Evolutionary conservation across 805 yeast genomes (phyloP), one percentile per base, ranked within the genome.

Genomic region (Suhomyces faveliae): DNA sequence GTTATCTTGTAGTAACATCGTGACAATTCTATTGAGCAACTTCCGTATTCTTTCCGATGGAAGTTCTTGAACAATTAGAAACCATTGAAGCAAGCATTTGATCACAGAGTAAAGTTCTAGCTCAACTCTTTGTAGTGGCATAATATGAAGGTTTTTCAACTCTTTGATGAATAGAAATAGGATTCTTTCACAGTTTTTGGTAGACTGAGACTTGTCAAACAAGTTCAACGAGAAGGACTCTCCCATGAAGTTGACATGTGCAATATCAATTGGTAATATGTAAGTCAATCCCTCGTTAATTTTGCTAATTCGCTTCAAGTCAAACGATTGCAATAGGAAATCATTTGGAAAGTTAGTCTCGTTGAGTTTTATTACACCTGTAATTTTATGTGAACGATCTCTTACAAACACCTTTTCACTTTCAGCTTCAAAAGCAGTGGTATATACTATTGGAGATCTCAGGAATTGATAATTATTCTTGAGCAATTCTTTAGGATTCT

Each of bases 401-500:
- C 47, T 48, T 2, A 58, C 52, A 35, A 52, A 61, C 19, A 48
- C 54, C 9, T 46, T 50, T 3, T 55, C 51, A 42, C 71, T 68
- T 41, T 71, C 76, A 0, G 63, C 70, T 50, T 72, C 77, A 42
- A 66, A 54, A 0, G 51, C 64, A 2, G 66, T 62, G 2, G 76
- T 71, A 30, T 59, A 51, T 27, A 52, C 48, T 13, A 51, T 40
- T 1, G 76, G 74, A 20, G 53, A 51, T 38, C 72, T 55, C 57
- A 58, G 48, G 37, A 48, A 48, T 6, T 35, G 13, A 29, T 44
- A 48, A 3, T 45, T 41, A 20, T 35, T 27, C 21, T 41, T 27
- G 6, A 48, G 37, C 10, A 48, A 11, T 6, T 44, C 45, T n/a
- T 45, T 48, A 9, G 51, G 37, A 13, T 44, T 37, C n/a, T 39